Evolutionary conservation across 352 stramenopile species (phyloP).

Genomic region (Phytopythium kandeliae): DNA sequence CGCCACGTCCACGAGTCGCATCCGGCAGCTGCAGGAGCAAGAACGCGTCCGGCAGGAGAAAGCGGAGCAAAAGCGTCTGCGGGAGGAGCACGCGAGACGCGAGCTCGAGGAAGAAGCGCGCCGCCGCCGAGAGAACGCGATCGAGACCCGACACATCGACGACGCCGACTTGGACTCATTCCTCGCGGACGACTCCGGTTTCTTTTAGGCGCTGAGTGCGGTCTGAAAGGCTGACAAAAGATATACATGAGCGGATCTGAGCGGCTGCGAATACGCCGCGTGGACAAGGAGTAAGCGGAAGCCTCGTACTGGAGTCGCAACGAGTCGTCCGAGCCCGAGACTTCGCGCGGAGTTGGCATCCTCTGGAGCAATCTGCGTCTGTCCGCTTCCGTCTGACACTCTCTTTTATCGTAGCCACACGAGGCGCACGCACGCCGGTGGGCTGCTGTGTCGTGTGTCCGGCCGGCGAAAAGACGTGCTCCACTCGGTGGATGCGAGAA

Average conservation of each 20-base stretch:
- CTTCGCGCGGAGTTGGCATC: no score
- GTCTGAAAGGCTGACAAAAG: no score
- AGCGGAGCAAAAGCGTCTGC: constrained; percentile 12
- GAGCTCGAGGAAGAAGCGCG: constrained; percentile 23
- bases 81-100: constrained; percentile 22
- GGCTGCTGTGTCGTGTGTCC: not conserved
- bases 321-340: no score
- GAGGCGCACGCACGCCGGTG: no score
- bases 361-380: no score
- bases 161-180: constrained; percentile 59
- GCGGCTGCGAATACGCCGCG: no score
- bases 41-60: constrained; percentile 28
- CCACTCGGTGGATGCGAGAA: no score
- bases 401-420: no score
- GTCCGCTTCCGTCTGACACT: no score
- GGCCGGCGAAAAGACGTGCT: not conserved
- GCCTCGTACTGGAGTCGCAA: no score
- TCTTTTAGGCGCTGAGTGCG: constrained; percentile 26
- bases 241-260: no score
- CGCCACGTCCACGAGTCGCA: constrained; percentile 35
- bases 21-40: constrained; percentile 59
- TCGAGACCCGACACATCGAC: constrained; percentile 34
- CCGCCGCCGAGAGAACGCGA: constrained; percentile 27
- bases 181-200: constrained; percentile 40
- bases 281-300: no score